Evolutionary conservation across 768 basidiomycete genomes (phyloP).

Genomic region (Lepiota subincarnata): DNA sequence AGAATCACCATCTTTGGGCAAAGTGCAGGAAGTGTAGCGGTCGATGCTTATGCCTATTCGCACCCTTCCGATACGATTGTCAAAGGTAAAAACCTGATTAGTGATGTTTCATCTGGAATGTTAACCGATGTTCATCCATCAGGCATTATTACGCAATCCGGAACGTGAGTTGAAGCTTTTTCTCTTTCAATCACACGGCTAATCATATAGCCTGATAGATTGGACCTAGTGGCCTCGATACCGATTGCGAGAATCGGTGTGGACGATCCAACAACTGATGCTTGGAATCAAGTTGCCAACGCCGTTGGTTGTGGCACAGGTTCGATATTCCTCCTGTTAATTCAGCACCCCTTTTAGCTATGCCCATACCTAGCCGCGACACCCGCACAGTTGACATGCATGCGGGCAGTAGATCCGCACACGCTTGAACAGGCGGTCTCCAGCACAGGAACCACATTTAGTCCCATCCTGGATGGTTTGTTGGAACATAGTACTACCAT

Average conservation of each 20-base stretch:
- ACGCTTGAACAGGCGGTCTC: slow-evolving; percentile 28
- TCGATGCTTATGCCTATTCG: slow-evolving; percentile 31
- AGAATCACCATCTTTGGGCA: slow-evolving; percentile 34
- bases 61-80: slow-evolving; percentile 29
- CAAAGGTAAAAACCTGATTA: slow-evolving; percentile 18
- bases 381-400: slow-evolving; percentile 29
- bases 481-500: neutral
- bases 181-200: neutral
- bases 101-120: neutral
- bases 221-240: slow-evolving; percentile 1
- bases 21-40: slow-evolving; percentile 31
- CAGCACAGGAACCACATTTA: slow-evolving; percentile 21
- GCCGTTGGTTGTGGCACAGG: slow-evolving; percentile 30
- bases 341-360: neutral
- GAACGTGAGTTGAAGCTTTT: slow-evolving; percentile 22
- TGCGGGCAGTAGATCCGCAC: slow-evolving; percentile 27
- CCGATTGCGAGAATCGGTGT: neutral
- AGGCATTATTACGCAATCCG: slow-evolving; percentile 31
- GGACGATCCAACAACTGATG: slow-evolving; percentile 14
- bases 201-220: slow-evolving; percentile 7
- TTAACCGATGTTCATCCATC: neutral
- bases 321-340: slow-evolving; percentile 9
- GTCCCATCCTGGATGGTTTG: slow-evolving; percentile 27
- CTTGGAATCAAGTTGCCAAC: slow-evolving; percentile 28
- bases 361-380: slow-evolving; percentile 13